Percentiles rank a stretch among this genome's conserved stretches.
Evolutionary conservation across 2,329 filamentous ascomycete genomes (phyloP).

Genomic region (Pestalotiopsis sp.): DNA sequence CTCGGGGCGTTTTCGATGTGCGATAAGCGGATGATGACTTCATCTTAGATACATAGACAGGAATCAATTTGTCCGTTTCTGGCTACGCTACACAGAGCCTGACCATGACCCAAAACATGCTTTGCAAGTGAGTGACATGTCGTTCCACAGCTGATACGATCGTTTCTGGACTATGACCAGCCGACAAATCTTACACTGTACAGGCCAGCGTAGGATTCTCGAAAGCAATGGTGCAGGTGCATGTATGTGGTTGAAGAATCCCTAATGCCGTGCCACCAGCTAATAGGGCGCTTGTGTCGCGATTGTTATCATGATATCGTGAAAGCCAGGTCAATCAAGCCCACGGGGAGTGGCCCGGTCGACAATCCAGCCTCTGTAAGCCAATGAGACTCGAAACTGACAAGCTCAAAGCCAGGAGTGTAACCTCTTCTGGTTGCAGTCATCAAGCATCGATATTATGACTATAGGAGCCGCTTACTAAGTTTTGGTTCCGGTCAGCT

Average conservation of each 20-base stretch:
- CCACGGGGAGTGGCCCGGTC: too few species aligned
- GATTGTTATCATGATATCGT: too few species aligned
- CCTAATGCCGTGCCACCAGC: too few species aligned
- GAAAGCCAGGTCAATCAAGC: too few species aligned
- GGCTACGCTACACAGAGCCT: not conserved
- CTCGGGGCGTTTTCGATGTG: conserved; percentile 7
- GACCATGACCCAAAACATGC: not conserved
- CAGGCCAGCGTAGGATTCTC: too few species aligned
- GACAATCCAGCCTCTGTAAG: too few species aligned
- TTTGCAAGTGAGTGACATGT: not conserved
- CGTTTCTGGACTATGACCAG: too few species aligned
- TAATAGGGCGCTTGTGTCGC: too few species aligned
- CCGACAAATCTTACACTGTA: too few species aligned
- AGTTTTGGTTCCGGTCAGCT: not conserved
- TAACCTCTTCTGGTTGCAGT: not conserved
- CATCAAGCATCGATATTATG: not conserved
- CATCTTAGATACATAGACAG: conserved; percentile 8
- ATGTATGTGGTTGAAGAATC: too few species aligned
- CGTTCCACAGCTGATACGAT: not conserved
- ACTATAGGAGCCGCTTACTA: not conserved
- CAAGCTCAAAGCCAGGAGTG: not conserved
- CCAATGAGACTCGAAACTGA: too few species aligned
- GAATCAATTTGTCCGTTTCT: conserved; percentile 4
- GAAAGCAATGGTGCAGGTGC: too few species aligned
- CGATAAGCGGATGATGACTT: conserved; percentile 9